Evolutionary conservation across 1,284 basidiomycete genomes (phyloP), one percentile per base, ranked within the genome.

Genomic region (Cryptococcus sp.): DNA sequence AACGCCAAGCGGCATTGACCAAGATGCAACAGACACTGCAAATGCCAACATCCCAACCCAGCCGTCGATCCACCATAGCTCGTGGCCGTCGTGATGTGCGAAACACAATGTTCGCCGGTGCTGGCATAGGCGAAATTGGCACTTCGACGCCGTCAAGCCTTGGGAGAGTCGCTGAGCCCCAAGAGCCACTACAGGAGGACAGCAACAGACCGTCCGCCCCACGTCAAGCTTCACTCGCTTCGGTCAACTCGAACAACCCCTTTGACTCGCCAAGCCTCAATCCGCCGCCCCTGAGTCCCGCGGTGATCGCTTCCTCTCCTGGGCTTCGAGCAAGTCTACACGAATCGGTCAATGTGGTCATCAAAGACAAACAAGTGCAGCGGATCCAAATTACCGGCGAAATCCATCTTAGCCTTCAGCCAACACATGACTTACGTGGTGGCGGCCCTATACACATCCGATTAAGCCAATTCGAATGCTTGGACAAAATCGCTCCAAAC

Each of bases 401-500:
- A 57, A 76, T 84, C 27, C 68, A 73, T 48, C 54, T 73, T 60
- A 38, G 62, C 76, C n/a, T 67, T 38, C 55, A 61, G 30, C 50
- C 46, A 10, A 41, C 53, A 7, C 25, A 55, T 17, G 48, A 50
- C n/a, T 22, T 47, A 16, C 20, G 63, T 10, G 25, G 64, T 10
- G 52, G 57, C 20, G 65, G 62, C 17, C 71, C 72, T 0, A 68
- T 80, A 47, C 79, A 79, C 57, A 70, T 84, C 49, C 75, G 79
- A 5, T 64, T 84, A 35, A 76, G 77, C 22, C 67, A 74, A 22
- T 81, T 81, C 57, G 81, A 83, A 59, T 66, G 72, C 41, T 68
- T 83, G 23, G 82, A 83, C 43, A 82, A 83, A 61, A 79, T 80
- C 15, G 80, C 81, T 6, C 82, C 82, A 8, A 83, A 84, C 64